Conservation (phyloP, 805 yeast species). For the Zygoascus ofunaensis region DNA sequence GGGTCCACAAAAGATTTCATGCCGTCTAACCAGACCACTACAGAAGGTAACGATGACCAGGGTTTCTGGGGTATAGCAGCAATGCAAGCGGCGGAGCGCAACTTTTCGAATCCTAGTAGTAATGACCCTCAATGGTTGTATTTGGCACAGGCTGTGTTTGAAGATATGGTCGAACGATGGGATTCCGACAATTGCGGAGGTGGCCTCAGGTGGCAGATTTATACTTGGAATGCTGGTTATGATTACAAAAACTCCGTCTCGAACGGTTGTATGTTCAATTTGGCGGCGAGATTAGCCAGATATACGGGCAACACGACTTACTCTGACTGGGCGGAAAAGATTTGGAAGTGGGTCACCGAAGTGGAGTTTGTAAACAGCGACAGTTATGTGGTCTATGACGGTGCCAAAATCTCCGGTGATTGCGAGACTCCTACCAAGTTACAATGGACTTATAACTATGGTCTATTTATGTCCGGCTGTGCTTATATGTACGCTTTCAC, state of each 20-base stretch:
- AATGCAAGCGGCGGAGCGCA: constrained; percentile 85
- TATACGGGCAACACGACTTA: constrained; percentile 70
- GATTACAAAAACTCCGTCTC: constrained; percentile 86
- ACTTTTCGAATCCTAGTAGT: constrained; percentile 60
- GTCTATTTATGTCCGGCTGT: constrained; percentile 65
- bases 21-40: constrained; percentile 78
- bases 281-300: constrained; percentile 80
- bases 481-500: constrained; percentile 77
- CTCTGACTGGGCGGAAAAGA: constrained; percentile 60
- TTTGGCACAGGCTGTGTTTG: constrained; percentile 81
- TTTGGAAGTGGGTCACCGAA: constrained; percentile 73
- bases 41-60: constrained; percentile 98
- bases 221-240: constrained; percentile 88
- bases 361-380: constrained; percentile 39
- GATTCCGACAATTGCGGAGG: constrained; percentile 67
- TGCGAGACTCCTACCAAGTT: constrained; percentile 51
- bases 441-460: constrained; percentile 86
- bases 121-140: constrained; percentile 68
- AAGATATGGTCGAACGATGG: constrained; percentile 89
- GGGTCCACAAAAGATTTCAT: constrained; percentile 70
- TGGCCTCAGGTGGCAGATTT: constrained; percentile 95
- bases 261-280: constrained; percentile 82
- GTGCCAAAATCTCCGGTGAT: constrained; percentile 36
- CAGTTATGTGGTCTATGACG: constrained; percentile 35
- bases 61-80: constrained; percentile 94